phyloP scores from a whole-genome alignment of 1,139 yeast species.

The Candida tropicalis region DNA sequence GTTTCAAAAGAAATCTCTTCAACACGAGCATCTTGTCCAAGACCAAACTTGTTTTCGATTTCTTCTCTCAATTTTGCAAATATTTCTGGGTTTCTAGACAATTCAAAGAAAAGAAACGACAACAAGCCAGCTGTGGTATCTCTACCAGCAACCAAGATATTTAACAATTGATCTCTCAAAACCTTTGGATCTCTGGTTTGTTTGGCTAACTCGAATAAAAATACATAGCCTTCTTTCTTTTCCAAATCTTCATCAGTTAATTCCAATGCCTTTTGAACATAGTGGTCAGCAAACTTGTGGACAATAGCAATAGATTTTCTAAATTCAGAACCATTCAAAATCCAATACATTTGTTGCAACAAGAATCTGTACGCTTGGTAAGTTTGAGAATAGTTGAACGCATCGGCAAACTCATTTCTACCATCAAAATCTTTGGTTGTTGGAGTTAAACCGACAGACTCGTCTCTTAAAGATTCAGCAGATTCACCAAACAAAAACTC shows the following conservation, averaged over 20 bases:
- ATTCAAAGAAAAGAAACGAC: conserved; percentile 47
- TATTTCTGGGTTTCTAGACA: conserved; percentile 45
- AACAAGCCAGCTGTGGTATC: conserved; percentile 61
- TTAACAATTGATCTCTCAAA: conserved; percentile 53
- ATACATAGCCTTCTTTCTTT: conserved; percentile 44
- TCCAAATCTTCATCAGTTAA: conserved; percentile 38
- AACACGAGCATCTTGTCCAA: conserved; percentile 25
- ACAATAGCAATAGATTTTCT: conserved; percentile 28
- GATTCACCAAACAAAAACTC: conserved; percentile 63
- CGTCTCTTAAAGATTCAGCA: conserved; percentile 40
- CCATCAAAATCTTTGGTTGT: conserved; percentile 13
- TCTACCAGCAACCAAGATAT: conserved; percentile 56
- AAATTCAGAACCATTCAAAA: conserved; percentile 34
- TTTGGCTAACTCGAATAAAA: conserved; percentile 52
- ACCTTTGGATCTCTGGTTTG: conserved; percentile 50
- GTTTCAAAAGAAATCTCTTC: conserved; percentile 41
- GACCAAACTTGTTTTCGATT: conserved; percentile 35
- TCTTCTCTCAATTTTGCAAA: conserved; percentile 38
- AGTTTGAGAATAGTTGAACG: conserved; percentile 36
- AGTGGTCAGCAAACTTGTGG: conserved; percentile 38
- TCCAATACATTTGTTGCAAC: conserved; percentile 29
- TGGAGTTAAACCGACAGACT: conserved; percentile 23
- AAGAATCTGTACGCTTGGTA: conserved; percentile 29
- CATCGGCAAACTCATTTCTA: conserved; percentile 19
- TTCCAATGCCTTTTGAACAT: conserved; percentile 32